These are phyloP conservation scores for Saturnispora dispora DNA, from an alignment of 805 yeast species.

Conservation along the genomic window DNA sequence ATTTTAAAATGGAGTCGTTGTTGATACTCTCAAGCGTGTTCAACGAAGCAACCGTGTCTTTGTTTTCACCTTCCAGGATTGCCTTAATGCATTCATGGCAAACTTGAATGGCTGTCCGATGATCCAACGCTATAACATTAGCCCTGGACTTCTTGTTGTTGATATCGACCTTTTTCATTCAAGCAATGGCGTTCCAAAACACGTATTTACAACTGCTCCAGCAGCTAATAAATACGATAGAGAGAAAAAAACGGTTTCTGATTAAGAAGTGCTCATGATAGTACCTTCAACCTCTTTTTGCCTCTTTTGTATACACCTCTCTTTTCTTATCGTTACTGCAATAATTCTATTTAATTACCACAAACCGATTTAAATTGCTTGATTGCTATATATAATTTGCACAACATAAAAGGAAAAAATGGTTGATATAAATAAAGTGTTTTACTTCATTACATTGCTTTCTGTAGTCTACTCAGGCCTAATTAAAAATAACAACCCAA, in stretches of 20 bases:
- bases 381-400: neutral
- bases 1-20: conserved; percentile 48
- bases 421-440: neutral
- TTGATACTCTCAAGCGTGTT: conserved; percentile 45
- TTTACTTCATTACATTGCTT: neutral
- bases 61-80: conserved; percentile 28
- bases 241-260: neutral
- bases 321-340: neutral
- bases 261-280: neutral
- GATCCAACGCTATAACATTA: conserved; percentile 12
- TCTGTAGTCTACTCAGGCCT: neutral
- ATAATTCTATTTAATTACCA: neutral
- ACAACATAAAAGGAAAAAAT: neutral
- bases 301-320: neutral
- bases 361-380: neutral
- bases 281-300: neutral
- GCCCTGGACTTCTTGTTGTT: neutral
- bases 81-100: conserved; percentile 26
- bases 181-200: neutral
- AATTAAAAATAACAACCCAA: neutral
- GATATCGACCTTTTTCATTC: neutral
- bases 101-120: conserved; percentile 19
- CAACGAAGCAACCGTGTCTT: conserved; percentile 32
- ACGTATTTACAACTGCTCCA: neutral
- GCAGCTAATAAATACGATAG: neutral